Evolutionary conservation across 352 stramenopile genomes (phyloP).

Genomic region (Phytophthora foliorum): DNA sequence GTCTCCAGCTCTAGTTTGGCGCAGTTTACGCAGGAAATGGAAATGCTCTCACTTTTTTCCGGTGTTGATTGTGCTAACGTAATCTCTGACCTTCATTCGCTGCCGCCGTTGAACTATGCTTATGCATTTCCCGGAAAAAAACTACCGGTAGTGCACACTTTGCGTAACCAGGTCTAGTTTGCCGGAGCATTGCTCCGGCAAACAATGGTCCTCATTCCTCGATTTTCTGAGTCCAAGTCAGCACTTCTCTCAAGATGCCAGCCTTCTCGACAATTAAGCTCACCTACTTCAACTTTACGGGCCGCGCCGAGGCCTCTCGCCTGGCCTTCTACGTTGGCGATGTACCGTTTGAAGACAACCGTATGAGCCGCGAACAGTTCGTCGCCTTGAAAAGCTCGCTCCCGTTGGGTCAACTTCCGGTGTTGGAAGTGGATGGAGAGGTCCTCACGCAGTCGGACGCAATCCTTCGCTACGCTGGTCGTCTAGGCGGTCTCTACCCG

Average conservation of each 20-base stretch:
- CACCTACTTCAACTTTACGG: constrained; percentile 59
- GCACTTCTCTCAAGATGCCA: constrained; percentile 26
- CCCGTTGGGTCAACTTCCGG: constrained; percentile 59
- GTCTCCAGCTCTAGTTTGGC: background rate
- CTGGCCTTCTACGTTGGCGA: constrained; percentile 63
- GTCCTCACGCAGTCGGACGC: constrained; percentile 65
- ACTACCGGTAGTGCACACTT: too few relatives aligned
- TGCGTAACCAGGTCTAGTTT: too few relatives aligned
- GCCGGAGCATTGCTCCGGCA: too few relatives aligned
- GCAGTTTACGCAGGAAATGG: too few relatives aligned
- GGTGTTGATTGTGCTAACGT: background rate
- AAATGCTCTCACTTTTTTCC: too few relatives aligned
- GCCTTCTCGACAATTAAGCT: constrained; percentile 58
- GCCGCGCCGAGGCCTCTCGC: constrained; percentile 56
- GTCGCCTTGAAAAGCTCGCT: constrained; percentile 45
- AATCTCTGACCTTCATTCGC: background rate
- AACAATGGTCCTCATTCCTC: constrained; percentile 7
- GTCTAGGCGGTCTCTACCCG: constrained; percentile 65
- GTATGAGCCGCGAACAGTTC: constrained; percentile 49
- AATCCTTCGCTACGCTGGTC: constrained; percentile 76
- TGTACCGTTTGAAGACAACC: constrained; percentile 68
- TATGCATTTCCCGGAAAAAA: background rate
- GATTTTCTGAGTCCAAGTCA: constrained; percentile 8
- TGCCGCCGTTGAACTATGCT: background rate
- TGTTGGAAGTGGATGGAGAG: constrained; percentile 65